A percentile compares a stretch with the other conserved stretches of the same genome.
Evolutionary conservation across 495 filamentous ascomycete genomes (phyloP).

Genomic region (Friedmanniomyces endolithicus): DNA sequence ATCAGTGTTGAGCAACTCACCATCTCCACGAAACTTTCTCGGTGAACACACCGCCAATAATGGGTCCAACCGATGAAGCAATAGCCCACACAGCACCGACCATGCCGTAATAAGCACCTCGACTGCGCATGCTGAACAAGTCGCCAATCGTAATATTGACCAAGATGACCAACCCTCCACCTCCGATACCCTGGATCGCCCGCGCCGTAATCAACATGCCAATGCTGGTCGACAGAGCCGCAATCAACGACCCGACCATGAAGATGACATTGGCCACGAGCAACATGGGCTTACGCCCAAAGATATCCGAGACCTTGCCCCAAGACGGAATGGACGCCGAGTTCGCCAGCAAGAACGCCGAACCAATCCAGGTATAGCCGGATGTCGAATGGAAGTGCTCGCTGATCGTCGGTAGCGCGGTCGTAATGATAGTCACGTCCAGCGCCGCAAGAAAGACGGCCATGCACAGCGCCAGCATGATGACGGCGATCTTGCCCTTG

Average conservation of each 20-base stretch:
- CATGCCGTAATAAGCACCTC: slow-evolving; percentile 32
- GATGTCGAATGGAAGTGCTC: slow-evolving; percentile 34
- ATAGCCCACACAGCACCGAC: slow-evolving; percentile 35
- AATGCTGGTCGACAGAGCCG: slow-evolving; percentile 53
- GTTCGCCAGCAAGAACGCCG: slow-evolving; percentile 47
- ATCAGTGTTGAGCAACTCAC: slow-evolving; percentile 49
- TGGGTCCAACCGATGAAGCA: slow-evolving; percentile 30
- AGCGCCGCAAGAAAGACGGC: slow-evolving; percentile 33
- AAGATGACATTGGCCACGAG: slow-evolving; percentile 61
- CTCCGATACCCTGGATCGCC: slow-evolving; percentile 72
- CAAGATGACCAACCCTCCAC: slow-evolving; percentile 67
- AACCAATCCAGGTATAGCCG: slow-evolving; percentile 45
- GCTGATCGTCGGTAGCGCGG: slow-evolving; percentile 39
- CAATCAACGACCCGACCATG: slow-evolving; percentile 61
- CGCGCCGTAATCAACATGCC: slow-evolving; percentile 63
- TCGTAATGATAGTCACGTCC: slow-evolving; percentile 38
- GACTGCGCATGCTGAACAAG: slow-evolving; percentile 56
- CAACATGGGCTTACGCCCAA: slow-evolving; percentile 70
- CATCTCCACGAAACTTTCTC: slow-evolving; percentile 38
- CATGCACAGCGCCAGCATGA: slow-evolving; percentile 29
- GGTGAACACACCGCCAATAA: slow-evolving; percentile 33
- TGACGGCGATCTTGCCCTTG: slow-evolving; percentile 29
- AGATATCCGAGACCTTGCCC: slow-evolving; percentile 82
- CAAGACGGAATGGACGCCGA: slow-evolving; percentile 58
- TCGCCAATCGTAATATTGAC: slow-evolving; percentile 76